Evolutionary conservation across 2,329 filamentous ascomycete species (phyloP).

Genomic region (Fusarium sp.): DNA sequence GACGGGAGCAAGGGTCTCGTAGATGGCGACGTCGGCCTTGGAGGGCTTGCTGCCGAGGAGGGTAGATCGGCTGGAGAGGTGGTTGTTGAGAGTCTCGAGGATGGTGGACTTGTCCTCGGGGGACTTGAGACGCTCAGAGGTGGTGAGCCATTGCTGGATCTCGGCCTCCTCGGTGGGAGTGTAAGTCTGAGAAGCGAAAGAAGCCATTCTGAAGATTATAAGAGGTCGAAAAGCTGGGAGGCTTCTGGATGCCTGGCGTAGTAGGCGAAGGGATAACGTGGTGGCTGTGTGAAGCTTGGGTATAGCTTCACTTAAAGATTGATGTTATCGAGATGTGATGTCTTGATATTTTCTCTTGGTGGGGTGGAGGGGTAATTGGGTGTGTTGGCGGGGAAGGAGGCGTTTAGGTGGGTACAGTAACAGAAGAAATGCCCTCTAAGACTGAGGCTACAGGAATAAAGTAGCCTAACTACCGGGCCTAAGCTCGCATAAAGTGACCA

Average conservation of each 20-base stretch:
- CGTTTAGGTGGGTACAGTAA: background rate
- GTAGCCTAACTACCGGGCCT: too few relatives aligned
- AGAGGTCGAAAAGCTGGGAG: slow-evolving; percentile 54
- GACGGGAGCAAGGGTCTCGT: slow-evolving; percentile 79
- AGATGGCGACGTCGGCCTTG: slow-evolving; percentile 86
- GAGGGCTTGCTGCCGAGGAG: slow-evolving; percentile 91
- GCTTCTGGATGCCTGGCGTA: slow-evolving; percentile 51
- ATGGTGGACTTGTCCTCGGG: slow-evolving; percentile 73
- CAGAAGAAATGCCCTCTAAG: too few relatives aligned
- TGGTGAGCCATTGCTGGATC: slow-evolving; percentile 89
- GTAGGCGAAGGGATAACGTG: slow-evolving; percentile 59
- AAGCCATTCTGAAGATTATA: slow-evolving; percentile 66
- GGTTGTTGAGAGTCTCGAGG: slow-evolving; percentile 83
- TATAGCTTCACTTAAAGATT: slow-evolving; percentile 40
- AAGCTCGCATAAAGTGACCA: too few relatives aligned
- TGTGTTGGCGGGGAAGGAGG: slow-evolving; percentile 9
- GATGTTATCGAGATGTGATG: slow-evolving; percentile 13
- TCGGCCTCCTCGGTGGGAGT: slow-evolving; percentile 84
- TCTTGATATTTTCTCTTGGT: slow-evolving; percentile 41
- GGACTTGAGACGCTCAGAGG: slow-evolving; percentile 73
- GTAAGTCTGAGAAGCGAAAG: slow-evolving; percentile 77
- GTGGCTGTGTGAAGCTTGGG: slow-evolving; percentile 43
- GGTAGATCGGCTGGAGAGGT: slow-evolving; percentile 89
- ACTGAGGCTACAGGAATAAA: too few relatives aligned
- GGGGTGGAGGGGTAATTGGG: slow-evolving; percentile 43